A percentile compares a stretch with the other conserved stretches of the same genome.
Conservation (phyloP, 139 green algal species). For the Chlamydomonas applanata region DNA sequence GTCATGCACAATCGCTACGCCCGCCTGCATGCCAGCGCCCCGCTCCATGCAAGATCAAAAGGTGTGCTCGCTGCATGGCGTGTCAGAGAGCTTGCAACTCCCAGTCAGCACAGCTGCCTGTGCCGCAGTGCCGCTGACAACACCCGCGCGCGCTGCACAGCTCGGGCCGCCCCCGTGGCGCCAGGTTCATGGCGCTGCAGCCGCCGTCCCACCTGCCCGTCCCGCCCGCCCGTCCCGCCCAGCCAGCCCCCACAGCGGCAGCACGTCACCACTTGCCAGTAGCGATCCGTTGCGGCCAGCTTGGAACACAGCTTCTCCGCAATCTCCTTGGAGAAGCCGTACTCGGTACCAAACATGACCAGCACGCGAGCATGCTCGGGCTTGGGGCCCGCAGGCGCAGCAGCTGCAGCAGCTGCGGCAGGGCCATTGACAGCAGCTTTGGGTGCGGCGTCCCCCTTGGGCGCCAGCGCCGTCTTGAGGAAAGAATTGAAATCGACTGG, state of each 20-base stretch:
- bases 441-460: neutral
- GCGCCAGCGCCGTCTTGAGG: conserved; percentile 7
- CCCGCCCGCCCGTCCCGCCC: neutral
- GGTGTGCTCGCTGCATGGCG: too few relatives aligned
- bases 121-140: too few relatives aligned
- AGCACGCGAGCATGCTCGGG: conserved; percentile 47
- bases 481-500: conserved; percentile 40
- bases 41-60: too few relatives aligned
- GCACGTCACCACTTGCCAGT: conserved; percentile 12
- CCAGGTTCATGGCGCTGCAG: too few relatives aligned
- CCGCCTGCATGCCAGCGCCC: too few relatives aligned
- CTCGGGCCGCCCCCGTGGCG: too few relatives aligned
- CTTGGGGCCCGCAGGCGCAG: neutral
- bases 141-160: too few relatives aligned
- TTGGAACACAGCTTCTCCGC: conserved; percentile 64
- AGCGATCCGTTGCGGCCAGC: conserved; percentile 41
- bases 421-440: neutral
- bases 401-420: neutral
- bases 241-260: neutral
- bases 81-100: too few relatives aligned
- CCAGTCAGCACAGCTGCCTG: too few relatives aligned
- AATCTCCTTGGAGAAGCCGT: conserved; percentile 84
- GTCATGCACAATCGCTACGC: too few relatives aligned
- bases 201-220: too few relatives aligned
- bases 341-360: conserved; percentile 88